Percentiles rank a stretch among this genome's conserved stretches.
Evolutionary conservation across 768 basidiomycete species (phyloP).

Genomic region (Mycena capillaripes): DNA sequence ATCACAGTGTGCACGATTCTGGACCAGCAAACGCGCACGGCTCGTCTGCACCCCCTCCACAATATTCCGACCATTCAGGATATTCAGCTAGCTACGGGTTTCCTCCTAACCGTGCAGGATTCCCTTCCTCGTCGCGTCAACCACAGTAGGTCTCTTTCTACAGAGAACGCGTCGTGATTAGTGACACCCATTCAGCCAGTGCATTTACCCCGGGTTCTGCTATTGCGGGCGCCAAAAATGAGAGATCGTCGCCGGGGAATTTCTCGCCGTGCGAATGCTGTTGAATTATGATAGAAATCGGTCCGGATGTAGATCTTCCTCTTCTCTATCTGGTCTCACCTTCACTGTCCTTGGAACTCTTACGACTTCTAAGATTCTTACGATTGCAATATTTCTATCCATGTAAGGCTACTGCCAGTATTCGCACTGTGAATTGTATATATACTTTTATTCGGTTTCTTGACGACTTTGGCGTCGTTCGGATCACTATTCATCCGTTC

Average conservation of each 20-base stretch:
- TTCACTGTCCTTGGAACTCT: too few species aligned
- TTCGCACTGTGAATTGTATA: too few species aligned
- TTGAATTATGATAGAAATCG: background rate
- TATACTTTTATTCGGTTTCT: too few species aligned
- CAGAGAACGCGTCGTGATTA: background rate
- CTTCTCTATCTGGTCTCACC: too few species aligned
- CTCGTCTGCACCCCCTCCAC: background rate
- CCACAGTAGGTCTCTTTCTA: background rate
- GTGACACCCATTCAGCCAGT: background rate
- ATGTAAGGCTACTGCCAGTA: too few species aligned
- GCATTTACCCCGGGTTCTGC: constrained; percentile 5
- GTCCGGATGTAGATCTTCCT: too few species aligned
- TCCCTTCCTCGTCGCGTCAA: background rate
- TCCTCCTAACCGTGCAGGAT: background rate
- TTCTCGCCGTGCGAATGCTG: background rate
- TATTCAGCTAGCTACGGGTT: background rate
- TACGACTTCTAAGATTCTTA: too few species aligned
- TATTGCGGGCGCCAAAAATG: background rate
- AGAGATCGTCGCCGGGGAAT: background rate
- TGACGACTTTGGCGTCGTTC: too few species aligned
- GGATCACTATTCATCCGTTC: too few species aligned
- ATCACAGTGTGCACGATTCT: background rate
- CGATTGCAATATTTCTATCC: too few species aligned
- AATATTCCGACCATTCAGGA: background rate
- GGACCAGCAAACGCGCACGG: background rate